Evolutionary conservation across 768 basidiomycete genomes (phyloP).

Genomic region (Trametes meyenii): DNA sequence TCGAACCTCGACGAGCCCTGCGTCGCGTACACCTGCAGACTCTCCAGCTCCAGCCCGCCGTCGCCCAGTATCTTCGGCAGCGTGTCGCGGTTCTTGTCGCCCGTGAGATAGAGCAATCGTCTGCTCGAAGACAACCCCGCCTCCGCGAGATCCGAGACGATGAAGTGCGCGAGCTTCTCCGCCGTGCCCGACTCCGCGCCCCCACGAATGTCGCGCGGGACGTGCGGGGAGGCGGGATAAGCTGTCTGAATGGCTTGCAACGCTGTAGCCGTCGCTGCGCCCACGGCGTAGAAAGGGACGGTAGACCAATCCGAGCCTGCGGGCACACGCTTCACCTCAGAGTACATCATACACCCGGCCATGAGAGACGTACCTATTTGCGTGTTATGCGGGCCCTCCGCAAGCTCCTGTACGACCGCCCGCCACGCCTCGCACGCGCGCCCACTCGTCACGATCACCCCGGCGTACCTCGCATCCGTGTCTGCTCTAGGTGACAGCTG

Average conservation of each 20-base stretch:
- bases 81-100: slow-evolving; percentile 84
- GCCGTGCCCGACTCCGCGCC: slow-evolving; percentile 61
- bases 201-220: slow-evolving; percentile 45
- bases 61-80: slow-evolving; percentile 52
- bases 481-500: not conserved
- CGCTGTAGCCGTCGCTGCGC: slow-evolving; percentile 59
- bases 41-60: slow-evolving; percentile 47
- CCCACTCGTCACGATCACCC: slow-evolving; percentile 79
- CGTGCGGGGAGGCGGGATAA: slow-evolving; percentile 31
- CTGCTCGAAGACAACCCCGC: slow-evolving; percentile 9
- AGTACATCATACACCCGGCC: not conserved
- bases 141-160: slow-evolving; percentile 44
- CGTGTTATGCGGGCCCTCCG: not conserved
- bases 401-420: slow-evolving; percentile 39
- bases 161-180: slow-evolving; percentile 67
- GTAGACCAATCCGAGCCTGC: slow-evolving; percentile 49
- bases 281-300: slow-evolving; percentile 81
- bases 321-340: not conserved
- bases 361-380: not conserved
- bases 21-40: slow-evolving; percentile 74
- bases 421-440: slow-evolving; percentile 77
- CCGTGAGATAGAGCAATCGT: slow-evolving; percentile 73
- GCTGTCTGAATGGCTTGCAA: slow-evolving; percentile 41
- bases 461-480: slow-evolving; percentile 37
- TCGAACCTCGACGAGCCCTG: slow-evolving; percentile 55